Evolutionary conservation across 2,329 filamentous ascomycete genomes (phyloP), one percentile per base, ranked within the genome.

Genomic region (Exophiala xenobiotica): DNA sequence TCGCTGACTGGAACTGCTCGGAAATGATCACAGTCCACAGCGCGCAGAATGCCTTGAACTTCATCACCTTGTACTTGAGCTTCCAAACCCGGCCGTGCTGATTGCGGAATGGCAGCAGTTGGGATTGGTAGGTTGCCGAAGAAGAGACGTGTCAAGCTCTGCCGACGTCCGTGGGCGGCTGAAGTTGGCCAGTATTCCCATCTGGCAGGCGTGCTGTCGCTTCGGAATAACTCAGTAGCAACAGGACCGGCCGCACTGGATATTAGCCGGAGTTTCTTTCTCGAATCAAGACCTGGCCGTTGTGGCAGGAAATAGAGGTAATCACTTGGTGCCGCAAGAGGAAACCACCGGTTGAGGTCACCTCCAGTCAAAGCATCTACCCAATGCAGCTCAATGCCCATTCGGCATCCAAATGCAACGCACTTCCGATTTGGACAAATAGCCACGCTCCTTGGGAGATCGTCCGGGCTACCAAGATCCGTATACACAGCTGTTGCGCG

Each of bases 311-410:
- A 87, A 64, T 81, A 83, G 2, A 74, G 53, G 29, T 68, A 63
- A 37, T 74, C 71, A 1, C 71, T 70, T 0, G 70, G 68, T 22
- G 72, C 69, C 5, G 69, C 66, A 54, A 73, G 67, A 2, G 70
- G 68, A 22, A 74, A 70, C 56, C 69, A 65, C 33, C 67, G 68
- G 38, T 65, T 65, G 26, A 68, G 63, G 26, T 67, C 65, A 37
- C 64, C 63, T 8, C 71, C 69, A 2, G 70, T 77, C 31, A 71
- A 61, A 23, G 74, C 71, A 53, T 79, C 74, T 9, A 78, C 65
- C 76, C 80, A 87, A 62, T 85, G 81, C 31, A 86, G 68, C 61
- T 86, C 83, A 46, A 86, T 79, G 1, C 82, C 80, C 6, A 76
- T 73, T 9, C 77, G 75, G 56, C 80, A 85, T 11, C 83, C 83